Percentiles rank a stretch among this genome's conserved stretches.
Evolutionary conservation across 2,329 filamentous ascomycete species (phyloP).

Genomic region (Diaporthe sp.): DNA sequence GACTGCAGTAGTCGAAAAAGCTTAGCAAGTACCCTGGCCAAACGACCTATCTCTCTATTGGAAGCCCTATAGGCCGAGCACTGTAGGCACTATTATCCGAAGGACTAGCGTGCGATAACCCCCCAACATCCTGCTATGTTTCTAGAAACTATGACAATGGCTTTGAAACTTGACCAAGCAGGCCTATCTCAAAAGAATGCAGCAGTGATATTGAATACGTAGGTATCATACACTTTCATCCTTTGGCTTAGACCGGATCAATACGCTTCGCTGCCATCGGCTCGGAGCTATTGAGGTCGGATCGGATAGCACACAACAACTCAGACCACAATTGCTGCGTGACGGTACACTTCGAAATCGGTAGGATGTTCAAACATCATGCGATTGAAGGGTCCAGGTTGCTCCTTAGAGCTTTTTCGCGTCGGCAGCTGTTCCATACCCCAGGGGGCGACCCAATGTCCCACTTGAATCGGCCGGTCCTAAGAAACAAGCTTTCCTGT

Average conservation of each 20-base stretch:
- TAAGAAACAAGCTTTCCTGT: conserved; percentile 22
- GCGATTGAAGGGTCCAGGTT: background rate
- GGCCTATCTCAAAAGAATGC: too few species aligned
- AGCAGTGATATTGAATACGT: background rate
- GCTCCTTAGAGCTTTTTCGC: background rate
- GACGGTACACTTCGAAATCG: background rate
- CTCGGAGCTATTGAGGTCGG: background rate
- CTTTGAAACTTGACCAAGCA: background rate
- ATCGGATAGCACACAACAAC: conserved; percentile 4
- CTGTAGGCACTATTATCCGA: background rate
- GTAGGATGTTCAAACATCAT: background rate
- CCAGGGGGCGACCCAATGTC: conserved; percentile 7
- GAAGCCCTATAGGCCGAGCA: background rate
- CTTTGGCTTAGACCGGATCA: background rate
- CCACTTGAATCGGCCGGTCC: background rate
- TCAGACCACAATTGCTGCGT: conserved; percentile 9
- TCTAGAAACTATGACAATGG: background rate
- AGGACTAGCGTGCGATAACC: background rate
- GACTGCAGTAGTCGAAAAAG: background rate
- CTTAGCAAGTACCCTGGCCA: background rate
- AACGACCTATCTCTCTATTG: background rate
- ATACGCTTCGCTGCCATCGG: background rate
- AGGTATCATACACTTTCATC: background rate
- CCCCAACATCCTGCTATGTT: background rate
- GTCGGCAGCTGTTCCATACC: conserved; percentile 10